phyloP scores from a whole-genome alignment of 768 basidiomycete genomes.

The Amanita jacksonii region DNA sequence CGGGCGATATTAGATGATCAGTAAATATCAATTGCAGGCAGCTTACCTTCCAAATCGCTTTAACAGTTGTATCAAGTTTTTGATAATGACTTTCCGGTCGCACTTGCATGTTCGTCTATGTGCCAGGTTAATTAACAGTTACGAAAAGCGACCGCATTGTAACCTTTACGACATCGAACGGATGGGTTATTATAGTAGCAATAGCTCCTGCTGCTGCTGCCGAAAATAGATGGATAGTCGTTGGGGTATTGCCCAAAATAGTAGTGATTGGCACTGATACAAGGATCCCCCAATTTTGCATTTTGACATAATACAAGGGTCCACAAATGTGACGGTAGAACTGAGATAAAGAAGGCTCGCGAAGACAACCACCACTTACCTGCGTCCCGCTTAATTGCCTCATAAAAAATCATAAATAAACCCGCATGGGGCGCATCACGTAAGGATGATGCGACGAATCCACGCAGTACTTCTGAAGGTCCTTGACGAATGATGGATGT shows the following conservation, averaged over 20 bases:
- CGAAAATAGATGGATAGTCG: conserved; percentile 49
- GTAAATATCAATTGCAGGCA: conserved; percentile 3
- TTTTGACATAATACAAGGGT: too few relatives aligned
- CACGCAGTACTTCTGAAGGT: conserved; percentile 74
- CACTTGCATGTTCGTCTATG: conserved; percentile 86
- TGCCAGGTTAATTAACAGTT: neutral
- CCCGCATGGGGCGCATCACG: conserved; percentile 94
- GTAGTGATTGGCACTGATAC: neutral
- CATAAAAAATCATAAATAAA: conserved; percentile 81
- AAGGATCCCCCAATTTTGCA: too few relatives aligned
- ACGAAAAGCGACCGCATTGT: neutral
- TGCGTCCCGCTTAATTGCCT: conserved; percentile 69
- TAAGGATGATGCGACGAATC: conserved; percentile 80
- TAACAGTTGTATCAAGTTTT: conserved; percentile 53
- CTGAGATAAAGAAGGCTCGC: neutral
- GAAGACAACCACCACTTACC: conserved; percentile 43
- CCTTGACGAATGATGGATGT: conserved; percentile 56
- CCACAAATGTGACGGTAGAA: neutral
- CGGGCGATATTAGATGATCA: neutral
- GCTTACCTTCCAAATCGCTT: conserved; percentile 60
- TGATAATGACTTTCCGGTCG: conserved; percentile 70
- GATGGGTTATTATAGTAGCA: conserved; percentile 81
- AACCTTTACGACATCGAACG: conserved; percentile 93
- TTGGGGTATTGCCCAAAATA: conserved; percentile 24
- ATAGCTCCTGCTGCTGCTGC: conserved; percentile 78